phyloP scores from a whole-genome alignment of 768 basidiomycete species.

The Dacryopinax spathularia region DNA sequence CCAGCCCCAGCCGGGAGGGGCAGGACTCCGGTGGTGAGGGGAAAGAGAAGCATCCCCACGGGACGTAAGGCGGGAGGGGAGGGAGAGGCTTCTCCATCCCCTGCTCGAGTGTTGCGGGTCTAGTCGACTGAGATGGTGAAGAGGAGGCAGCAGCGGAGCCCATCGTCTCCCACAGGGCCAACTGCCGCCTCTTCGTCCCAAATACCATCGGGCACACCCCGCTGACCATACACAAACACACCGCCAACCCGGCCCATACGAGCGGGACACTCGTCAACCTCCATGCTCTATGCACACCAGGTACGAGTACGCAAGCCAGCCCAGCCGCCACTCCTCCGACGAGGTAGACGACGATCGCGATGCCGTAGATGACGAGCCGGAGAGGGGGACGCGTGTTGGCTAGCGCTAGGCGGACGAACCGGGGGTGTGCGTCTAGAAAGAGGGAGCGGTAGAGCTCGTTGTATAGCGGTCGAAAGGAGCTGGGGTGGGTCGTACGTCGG shows the following conservation, averaged over 20 bases:
- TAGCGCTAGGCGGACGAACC: background rate
- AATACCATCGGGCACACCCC: background rate
- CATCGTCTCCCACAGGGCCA: background rate
- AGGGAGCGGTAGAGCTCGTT: background rate
- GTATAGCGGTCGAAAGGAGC: background rate
- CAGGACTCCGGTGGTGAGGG: too few species aligned
- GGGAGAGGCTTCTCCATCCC: too few species aligned
- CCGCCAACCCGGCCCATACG: background rate
- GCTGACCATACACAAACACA: background rate
- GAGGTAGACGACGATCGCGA: background rate
- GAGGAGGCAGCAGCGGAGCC: background rate
- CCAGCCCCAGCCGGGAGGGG: background rate
- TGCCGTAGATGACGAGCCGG: background rate
- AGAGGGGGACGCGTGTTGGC: background rate
- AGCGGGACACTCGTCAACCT: background rate
- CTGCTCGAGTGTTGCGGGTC: too few species aligned
- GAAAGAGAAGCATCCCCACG: too few species aligned
- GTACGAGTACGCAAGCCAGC: background rate
- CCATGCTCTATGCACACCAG: background rate
- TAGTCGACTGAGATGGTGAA: too few species aligned
- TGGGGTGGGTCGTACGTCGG: background rate
- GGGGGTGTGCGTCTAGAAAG: background rate
- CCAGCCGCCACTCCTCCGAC: background rate
- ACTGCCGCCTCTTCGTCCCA: background rate
- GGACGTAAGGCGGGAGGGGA: too few species aligned